phyloP scores from a whole-genome alignment of 768 basidiomycete species.

The Boletus huronensis region DNA sequence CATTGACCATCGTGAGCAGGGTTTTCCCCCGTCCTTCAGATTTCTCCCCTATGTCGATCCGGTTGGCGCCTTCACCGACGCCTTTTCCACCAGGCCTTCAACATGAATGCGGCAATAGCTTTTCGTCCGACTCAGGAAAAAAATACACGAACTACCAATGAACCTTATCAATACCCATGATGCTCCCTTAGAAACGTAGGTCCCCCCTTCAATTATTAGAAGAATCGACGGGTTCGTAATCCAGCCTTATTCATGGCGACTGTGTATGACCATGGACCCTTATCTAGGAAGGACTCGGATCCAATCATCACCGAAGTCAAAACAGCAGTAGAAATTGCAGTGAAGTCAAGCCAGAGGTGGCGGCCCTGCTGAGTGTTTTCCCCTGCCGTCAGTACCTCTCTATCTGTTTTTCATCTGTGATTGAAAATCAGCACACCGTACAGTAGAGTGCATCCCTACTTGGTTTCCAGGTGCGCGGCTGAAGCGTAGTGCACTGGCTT shows the following conservation, averaged over 20 bases:
- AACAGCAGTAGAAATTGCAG: constrained; percentile 6
- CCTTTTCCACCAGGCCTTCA: constrained; percentile 35
- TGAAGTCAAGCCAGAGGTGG: constrained; percentile 8
- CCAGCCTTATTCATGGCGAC: too few species aligned
- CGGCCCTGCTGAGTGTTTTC: constrained; percentile 3
- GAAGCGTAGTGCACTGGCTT: constrained; percentile 2
- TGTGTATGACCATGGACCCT: constrained; percentile 9
- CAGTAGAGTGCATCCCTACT: constrained; percentile 4
- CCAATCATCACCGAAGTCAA: background rate
- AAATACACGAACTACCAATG: constrained; percentile 27
- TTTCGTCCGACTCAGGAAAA: constrained; percentile 31
- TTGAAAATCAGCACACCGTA: background rate
- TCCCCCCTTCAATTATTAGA: background rate
- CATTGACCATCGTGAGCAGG: constrained; percentile 7
- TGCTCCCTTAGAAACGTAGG: constrained; percentile 20
- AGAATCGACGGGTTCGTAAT: too few species aligned
- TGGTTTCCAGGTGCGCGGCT: constrained; percentile 13
- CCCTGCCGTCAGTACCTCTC: constrained; percentile 4
- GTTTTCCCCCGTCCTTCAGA: constrained; percentile 9
- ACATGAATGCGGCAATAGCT: constrained; percentile 16
- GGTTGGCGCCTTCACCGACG: constrained; percentile 24
- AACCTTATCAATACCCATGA: constrained; percentile 18
- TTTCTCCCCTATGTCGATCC: constrained; percentile 22
- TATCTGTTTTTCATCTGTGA: too few species aligned
- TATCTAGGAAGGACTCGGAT: constrained; percentile 5